Evolutionary conservation across 495 filamentous ascomycete species (phyloP).

Genomic region (Thozetella sp.): DNA sequence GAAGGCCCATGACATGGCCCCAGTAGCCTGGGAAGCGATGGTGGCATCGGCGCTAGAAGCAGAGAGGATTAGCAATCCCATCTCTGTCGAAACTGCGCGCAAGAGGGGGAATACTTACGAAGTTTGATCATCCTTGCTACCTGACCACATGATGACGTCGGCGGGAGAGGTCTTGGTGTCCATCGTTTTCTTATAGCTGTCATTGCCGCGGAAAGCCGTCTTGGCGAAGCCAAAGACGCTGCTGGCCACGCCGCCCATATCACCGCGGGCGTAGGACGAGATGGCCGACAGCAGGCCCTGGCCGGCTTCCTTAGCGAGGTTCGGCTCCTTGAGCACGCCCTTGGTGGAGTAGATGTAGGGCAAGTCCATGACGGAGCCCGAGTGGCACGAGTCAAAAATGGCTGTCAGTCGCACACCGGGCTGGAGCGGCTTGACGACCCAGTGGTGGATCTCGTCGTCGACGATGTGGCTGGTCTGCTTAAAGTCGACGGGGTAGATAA

Average conservation of each 20-base stretch:
- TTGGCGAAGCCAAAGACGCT: constrained; percentile 81
- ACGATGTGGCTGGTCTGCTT: constrained; percentile 87
- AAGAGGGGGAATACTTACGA: constrained; percentile 57
- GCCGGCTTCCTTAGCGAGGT: constrained; percentile 94
- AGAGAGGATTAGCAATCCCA: constrained; percentile 26
- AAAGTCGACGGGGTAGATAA: constrained; percentile 97
- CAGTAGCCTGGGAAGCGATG: constrained; percentile 81
- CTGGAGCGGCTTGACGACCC: constrained; percentile 80
- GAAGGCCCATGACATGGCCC: constrained; percentile 97
- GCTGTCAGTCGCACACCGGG: constrained; percentile 90
- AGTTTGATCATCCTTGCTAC: constrained; percentile 94
- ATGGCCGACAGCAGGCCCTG: constrained; percentile 85
- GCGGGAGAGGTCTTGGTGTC: constrained; percentile 92
- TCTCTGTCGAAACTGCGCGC: neutral
- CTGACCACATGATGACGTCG: constrained; percentile 98
- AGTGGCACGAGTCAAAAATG: constrained; percentile 99
- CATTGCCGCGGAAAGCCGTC: constrained; percentile 82
- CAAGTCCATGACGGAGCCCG: constrained; percentile 91
- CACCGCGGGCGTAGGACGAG: constrained; percentile 79
- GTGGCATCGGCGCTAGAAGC: constrained; percentile 58
- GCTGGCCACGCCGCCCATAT: constrained; percentile 74
- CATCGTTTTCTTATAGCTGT: constrained; percentile 78
- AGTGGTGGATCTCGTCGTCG: constrained; percentile 92
- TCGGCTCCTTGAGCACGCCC: constrained; percentile 97
- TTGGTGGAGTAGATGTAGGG: constrained; percentile 96